Evolutionary conservation across 441 rosid genomes (phyloP), one percentile per base, ranked within the genome.

Genomic region (Cnidoscolus chayamansa): DNA sequence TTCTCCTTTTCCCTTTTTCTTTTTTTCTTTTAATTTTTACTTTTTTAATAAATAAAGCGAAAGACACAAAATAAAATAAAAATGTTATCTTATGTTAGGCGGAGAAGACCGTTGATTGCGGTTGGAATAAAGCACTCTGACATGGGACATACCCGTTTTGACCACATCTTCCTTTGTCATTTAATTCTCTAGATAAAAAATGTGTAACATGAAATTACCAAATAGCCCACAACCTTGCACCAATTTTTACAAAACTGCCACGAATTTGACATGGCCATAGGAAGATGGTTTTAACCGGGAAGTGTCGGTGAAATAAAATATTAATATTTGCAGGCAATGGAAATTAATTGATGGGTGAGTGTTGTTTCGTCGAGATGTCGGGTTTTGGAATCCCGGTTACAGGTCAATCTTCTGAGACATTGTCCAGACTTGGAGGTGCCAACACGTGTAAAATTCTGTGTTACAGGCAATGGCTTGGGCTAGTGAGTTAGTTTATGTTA

Each of bases 51-150:
- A 59, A 62, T 32, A 20, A 51, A 10, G 17, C 37, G 54, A 3
- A 2, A 3, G 11, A 20, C 62, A 54, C 31, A 2, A 3, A 48
- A 68, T 31, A 71, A 61, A 67, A 25, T 60, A n/a, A 64, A 45
- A 19, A 5, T 30, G 40, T 10, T n/a, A 11, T 77, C 80, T 68
- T 67, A 54, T 80, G 84, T 84, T 82, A 85, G 87, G 89, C 87
- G 88, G 82, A 77, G 85, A 72, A 79, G 86, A 73, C 97, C 96
- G 98, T 90, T 89, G 92, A 94, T 91, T 94, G 97, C 93, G 97
- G 95, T 89, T 91, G 91, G 84, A 87, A 88, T 81, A 83, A 84
- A 86, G 91, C 81, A 66, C 70, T 72, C 85, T 83, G 90, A 82
- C 86, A 74, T 55, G 79, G 84, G 85, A 68, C 80, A 73, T 57